A percentile compares a stretch with the other conserved stretches of the same genome.
Conservation (phyloP, 495 filamentous ascomycete species). For the Hypomontagnella submonticulosa region DNA sequence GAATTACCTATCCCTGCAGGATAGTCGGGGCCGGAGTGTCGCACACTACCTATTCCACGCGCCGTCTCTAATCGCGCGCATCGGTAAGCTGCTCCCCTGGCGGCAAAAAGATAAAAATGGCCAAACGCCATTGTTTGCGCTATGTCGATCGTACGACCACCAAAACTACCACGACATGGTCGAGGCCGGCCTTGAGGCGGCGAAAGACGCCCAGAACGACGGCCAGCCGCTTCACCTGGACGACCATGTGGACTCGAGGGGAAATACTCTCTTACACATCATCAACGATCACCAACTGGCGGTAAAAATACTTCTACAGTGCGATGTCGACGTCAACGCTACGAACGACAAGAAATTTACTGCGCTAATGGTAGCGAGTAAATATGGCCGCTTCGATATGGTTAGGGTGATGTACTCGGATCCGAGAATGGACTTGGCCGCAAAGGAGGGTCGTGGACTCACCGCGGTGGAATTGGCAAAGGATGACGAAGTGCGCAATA, state of each 20-base stretch:
- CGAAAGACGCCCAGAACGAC: conserved; percentile 79
- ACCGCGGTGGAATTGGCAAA: conserved; percentile 98
- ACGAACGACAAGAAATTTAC: conserved; percentile 97
- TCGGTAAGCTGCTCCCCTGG: conserved; percentile 87
- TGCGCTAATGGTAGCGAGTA: conserved; percentile 98
- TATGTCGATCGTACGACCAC: conserved; percentile 96
- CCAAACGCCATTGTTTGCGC: conserved; percentile 93
- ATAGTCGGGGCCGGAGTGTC: conserved; percentile 85
- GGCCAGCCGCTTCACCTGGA: conserved; percentile 85
- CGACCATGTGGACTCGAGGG: conserved; percentile 90
- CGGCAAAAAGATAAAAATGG: conserved; percentile 92
- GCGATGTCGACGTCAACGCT: conserved; percentile 94
- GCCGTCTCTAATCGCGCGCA: conserved; percentile 76
- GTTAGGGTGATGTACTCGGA: conserved; percentile 90
- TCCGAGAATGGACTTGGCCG: conserved; percentile 82
- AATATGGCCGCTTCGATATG: conserved; percentile 94
- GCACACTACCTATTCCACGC: conserved; percentile 97
- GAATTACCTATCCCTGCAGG: conserved; percentile 77
- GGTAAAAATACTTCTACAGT: conserved; percentile 76
- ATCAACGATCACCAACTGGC: conserved; percentile 86
- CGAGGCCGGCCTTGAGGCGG: conserved; percentile 76
- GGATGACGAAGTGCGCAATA: conserved; percentile 96
- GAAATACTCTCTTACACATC: conserved; percentile 94
- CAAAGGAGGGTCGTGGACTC: conserved; percentile 87
- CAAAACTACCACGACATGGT: conserved; percentile 88